Conservation (phyloP, 2,329 filamentous ascomycete genomes). For the Lomentospora prolificans region DNA sequence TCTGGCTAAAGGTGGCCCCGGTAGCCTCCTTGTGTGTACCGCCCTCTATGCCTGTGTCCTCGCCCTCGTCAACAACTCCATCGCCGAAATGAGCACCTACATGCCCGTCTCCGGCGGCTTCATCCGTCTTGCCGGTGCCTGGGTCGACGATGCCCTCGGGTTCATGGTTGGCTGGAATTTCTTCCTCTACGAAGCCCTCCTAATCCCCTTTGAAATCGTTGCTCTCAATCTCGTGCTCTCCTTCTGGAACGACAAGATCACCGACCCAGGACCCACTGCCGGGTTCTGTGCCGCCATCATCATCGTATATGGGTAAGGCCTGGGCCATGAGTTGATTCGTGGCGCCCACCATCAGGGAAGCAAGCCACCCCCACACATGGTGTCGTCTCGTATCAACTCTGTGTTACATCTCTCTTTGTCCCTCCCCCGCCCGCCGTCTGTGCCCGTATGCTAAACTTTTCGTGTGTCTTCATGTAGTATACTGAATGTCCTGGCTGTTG, state of each 20-base stretch:
- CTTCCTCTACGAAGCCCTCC: constrained; percentile 31
- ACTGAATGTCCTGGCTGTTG: constrained; percentile 56
- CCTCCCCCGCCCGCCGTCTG: constrained; percentile 62
- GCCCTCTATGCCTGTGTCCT: constrained; percentile 36
- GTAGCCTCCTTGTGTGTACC: constrained; percentile 48
- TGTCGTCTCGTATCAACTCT: background rate
- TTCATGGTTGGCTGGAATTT: constrained; percentile 39
- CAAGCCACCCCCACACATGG: background rate
- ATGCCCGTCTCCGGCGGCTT: constrained; percentile 56
- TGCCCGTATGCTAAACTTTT: constrained; percentile 17
- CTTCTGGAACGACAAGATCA: constrained; percentile 30
- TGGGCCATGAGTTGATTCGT: background rate
- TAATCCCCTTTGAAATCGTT: constrained; percentile 33
- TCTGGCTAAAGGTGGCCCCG: constrained; percentile 30
- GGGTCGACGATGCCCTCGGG: constrained; percentile 54
- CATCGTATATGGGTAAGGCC: background rate
- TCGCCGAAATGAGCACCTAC: constrained; percentile 54
- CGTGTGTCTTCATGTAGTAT: constrained; percentile 37
- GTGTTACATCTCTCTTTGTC: constrained; percentile 45
- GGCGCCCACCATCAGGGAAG: background rate
- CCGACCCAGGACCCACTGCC: constrained; percentile 64
- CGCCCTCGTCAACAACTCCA: constrained; percentile 50
- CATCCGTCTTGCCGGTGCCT: constrained; percentile 53
- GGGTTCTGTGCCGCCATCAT: constrained; percentile 26
- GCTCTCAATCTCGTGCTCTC: constrained; percentile 32